A percentile compares a stretch with the other conserved stretches of the same genome.
These are phyloP conservation scores for Fusarium poae DNA, from an alignment of 2,329 filamentous ascomycete genomes.

Conservation along the genomic window DNA sequence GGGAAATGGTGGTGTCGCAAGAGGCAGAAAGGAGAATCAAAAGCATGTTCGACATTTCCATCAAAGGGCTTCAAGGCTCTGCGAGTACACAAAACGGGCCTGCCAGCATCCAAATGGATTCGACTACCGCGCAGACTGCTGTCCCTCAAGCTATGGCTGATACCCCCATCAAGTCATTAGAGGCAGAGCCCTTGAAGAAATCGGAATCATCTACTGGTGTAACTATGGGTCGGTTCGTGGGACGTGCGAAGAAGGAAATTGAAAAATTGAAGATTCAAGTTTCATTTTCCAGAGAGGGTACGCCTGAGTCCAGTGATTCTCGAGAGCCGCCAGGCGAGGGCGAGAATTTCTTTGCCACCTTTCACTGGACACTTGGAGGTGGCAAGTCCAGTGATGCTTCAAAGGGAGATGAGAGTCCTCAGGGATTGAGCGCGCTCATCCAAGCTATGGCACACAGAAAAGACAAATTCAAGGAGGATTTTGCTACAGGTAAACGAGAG, in stretches of 20 bases:
- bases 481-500: neutral
- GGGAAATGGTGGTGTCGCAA: slow-evolving; percentile 15
- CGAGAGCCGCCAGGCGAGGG: neutral
- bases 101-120: neutral
- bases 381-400: neutral
- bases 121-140: neutral
- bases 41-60: slow-evolving; percentile 16
- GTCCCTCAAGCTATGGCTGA: neutral
- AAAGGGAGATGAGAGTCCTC: neutral
- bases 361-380: slow-evolving; percentile 17
- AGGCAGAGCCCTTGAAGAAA: neutral
- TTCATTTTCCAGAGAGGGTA: slow-evolving; percentile 1
- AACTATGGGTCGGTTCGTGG: neutral
- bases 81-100: neutral
- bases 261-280: neutral
- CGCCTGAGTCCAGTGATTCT: neutral
- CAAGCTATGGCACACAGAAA: neutral
- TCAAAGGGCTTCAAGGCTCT: neutral
- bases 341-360: neutral
- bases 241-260: rapidly evolving
- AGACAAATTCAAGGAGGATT: neutral
- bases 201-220: rapidly evolving
- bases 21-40: slow-evolving; percentile 7
- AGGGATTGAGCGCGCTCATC: neutral
- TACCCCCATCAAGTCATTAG: neutral